A percentile compares a stretch with the other conserved stretches of the same genome.
These are phyloP conservation scores for Xerophyta viscosa DNA, from an alignment of 106 monocot species.

Conservation along the genomic window DNA sequence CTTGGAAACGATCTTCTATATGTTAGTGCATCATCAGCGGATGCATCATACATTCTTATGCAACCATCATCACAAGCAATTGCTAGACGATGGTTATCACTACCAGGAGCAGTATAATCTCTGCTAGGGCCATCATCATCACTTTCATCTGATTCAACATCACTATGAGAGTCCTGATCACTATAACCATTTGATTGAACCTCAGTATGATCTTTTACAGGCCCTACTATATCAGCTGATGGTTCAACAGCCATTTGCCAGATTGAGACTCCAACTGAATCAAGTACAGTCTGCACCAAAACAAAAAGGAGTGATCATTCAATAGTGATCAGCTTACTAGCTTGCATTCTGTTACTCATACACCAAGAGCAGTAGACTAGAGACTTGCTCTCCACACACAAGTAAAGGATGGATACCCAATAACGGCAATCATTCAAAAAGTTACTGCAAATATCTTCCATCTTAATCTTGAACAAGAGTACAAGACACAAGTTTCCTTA, in stretches of 20 bases:
- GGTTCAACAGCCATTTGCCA: slow-evolving; percentile 98
- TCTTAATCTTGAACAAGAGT: too few species aligned
- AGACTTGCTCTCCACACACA: too few species aligned
- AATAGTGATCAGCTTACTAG: not conserved
- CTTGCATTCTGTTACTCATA: not conserved
- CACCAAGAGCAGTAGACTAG: not conserved
- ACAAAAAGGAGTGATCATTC: not conserved
- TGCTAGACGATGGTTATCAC: slow-evolving; percentile 39
- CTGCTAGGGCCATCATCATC: slow-evolving; percentile 35
- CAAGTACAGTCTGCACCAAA: slow-evolving; percentile 47
- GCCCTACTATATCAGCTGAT: slow-evolving; percentile 15
- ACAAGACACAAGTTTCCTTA: too few species aligned
- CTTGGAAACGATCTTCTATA: slow-evolving; percentile 77
- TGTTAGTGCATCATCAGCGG: slow-evolving; percentile 47
- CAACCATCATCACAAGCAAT: slow-evolving; percentile 97
- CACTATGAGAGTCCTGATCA: slow-evolving; percentile 24
- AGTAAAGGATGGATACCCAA: too few species aligned
- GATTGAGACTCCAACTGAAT: slow-evolving; percentile 75
- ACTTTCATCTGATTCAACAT: slow-evolving; percentile 46
- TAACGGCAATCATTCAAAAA: too few species aligned
- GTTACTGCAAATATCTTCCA: too few species aligned
- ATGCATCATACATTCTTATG: slow-evolving; percentile 50
- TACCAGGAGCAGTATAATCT: slow-evolving; percentile 15
- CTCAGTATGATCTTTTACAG: slow-evolving; percentile 8
- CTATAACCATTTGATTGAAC: slow-evolving; percentile 30